phyloP scores from a whole-genome alignment of 768 basidiomycete species.

The Lactarius evosmus region DNA sequence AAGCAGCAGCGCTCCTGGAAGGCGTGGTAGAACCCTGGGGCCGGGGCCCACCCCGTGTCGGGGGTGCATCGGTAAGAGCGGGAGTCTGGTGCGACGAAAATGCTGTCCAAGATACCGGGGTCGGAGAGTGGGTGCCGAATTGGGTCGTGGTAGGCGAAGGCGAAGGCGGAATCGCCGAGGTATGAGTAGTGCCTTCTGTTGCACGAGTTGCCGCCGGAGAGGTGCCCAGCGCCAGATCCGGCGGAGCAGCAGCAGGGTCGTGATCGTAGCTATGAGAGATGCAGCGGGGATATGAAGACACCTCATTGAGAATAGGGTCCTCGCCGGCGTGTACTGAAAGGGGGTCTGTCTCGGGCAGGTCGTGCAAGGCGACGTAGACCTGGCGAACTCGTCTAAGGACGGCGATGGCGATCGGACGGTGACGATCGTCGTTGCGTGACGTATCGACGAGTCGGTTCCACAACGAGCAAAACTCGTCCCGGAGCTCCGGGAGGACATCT shows the following conservation, averaged over 20 bases:
- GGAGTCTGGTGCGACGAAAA: neutral
- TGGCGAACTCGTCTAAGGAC: constrained; percentile 7
- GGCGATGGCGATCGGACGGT: neutral
- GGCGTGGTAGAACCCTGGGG: neutral
- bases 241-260: neutral
- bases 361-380: constrained; percentile 3
- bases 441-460: constrained; percentile 13
- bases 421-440: neutral
- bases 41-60: neutral
- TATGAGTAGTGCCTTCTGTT: neutral
- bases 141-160: neutral
- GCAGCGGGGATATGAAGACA: constrained; percentile 12
- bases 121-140: neutral
- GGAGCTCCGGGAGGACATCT: constrained; percentile 3
- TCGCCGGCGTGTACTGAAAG: neutral
- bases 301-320: neutral
- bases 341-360: neutral
- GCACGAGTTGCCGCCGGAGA: neutral
- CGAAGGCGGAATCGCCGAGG: neutral
- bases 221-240: neutral
- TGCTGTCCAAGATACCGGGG: neutral
- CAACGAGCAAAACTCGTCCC: constrained; percentile 3
- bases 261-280: neutral
- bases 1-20: neutral
- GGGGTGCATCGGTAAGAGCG: neutral